Conservation (phyloP, 2,329 filamentous ascomycete genomes). For the Stachybotrys chartarum region DNA sequence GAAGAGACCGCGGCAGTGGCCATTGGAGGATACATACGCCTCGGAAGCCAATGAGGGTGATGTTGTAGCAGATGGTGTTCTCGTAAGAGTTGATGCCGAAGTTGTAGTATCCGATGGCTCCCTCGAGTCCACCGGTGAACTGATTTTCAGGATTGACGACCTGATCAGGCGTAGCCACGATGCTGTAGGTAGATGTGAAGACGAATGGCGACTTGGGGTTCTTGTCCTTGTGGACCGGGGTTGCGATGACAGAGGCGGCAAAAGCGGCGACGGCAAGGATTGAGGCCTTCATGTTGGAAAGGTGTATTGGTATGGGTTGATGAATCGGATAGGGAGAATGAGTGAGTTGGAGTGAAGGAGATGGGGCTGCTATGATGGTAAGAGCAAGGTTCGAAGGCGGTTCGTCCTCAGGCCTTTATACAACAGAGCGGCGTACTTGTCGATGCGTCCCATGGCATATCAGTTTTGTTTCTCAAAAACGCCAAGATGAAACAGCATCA, state of each 20-base stretch:
- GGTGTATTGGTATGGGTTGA: neutral
- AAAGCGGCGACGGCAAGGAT: neutral
- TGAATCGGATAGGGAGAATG: neutral
- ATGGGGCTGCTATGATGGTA: neutral
- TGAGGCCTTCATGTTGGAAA: neutral
- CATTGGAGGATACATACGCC: neutral
- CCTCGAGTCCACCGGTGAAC: constrained; percentile 31
- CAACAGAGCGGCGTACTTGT: too few species aligned
- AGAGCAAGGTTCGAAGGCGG: too few species aligned
- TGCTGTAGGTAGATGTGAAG: constrained; percentile 42
- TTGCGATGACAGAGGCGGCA: neutral
- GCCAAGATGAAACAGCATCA: too few species aligned
- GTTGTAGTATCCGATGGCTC: constrained; percentile 40
- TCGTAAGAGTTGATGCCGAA: constrained; percentile 43
- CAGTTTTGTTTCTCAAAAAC: too few species aligned
- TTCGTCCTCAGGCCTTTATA: too few species aligned
- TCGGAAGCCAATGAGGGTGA: constrained; percentile 39
- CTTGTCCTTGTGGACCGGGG: neutral
- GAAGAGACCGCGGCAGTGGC: neutral
- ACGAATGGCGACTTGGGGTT: constrained; percentile 10
- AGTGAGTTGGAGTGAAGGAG: neutral
- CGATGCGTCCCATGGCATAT: too few species aligned
- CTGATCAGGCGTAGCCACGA: constrained; percentile 40
- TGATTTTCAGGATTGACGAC: constrained; percentile 35
- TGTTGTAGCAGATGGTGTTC: constrained; percentile 40